These are phyloP conservation scores for Nakazawaea ambrosiae DNA, from an alignment of 805 yeast species.

Conservation along the genomic window DNA sequence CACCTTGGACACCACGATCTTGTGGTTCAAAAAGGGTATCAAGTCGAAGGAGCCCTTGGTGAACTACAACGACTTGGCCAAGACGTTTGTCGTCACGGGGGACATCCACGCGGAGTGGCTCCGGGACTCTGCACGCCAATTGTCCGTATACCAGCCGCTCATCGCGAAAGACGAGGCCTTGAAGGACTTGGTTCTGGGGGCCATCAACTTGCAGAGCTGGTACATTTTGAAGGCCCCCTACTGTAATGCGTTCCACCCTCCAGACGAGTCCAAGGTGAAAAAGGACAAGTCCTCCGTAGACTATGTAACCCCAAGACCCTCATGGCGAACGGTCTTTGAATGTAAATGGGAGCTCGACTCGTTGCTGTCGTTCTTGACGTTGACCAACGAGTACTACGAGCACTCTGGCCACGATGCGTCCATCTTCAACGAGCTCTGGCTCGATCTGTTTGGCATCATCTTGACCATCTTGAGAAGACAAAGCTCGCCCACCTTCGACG, in stretches of 20 bases:
- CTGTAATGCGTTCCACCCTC: slow-evolving; percentile 92
- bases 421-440: slow-evolving; percentile 47
- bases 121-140: slow-evolving; percentile 79
- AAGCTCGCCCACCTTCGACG: slow-evolving; percentile 51
- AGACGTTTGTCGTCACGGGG: slow-evolving; percentile 81
- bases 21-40: slow-evolving; percentile 47
- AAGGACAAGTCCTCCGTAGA: slow-evolving; percentile 52
- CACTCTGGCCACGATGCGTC: slow-evolving; percentile 42
- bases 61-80: slow-evolving; percentile 27
- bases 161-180: slow-evolving; percentile 43
- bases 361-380: slow-evolving; percentile 70
- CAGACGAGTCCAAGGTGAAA: slow-evolving; percentile 41
- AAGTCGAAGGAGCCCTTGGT: slow-evolving; percentile 12
- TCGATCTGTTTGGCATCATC: slow-evolving; percentile 45
- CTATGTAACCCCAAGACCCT: slow-evolving; percentile 59
- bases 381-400: slow-evolving; percentile 63
- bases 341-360: slow-evolving; percentile 89
- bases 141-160: slow-evolving; percentile 66
- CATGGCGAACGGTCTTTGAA: slow-evolving; percentile 71
- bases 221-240: slow-evolving; percentile 62
- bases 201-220: slow-evolving; percentile 71
- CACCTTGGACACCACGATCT: slow-evolving; percentile 79
- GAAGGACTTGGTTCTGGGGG: slow-evolving; percentile 57
- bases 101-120: slow-evolving; percentile 94
- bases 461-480: slow-evolving; percentile 52